Evolutionary conservation across 805 yeast genomes (phyloP), one percentile per base, ranked within the genome.

Genomic region (Candida schatavii): DNA sequence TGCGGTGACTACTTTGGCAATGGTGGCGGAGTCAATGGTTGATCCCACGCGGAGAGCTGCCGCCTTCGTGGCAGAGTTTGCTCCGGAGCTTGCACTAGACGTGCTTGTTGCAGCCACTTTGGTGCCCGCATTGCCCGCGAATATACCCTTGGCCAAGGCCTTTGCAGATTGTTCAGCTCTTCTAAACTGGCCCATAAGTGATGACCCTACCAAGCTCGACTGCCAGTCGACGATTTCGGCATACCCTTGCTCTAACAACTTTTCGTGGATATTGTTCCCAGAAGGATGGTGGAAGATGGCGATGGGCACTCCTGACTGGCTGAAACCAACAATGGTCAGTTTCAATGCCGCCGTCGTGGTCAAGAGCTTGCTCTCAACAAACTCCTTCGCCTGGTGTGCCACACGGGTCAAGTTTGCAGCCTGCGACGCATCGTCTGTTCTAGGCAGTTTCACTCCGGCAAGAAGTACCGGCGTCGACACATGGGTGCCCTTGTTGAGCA

Each of bases 161-260:
- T 74, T 80, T 13, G 91, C 93, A 1, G 69, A 56, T 46, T 72
- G 77, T 58, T 86, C 95, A 21, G 82, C 78, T 44, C 70, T 74
- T 55, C 95, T 77, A 41, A 85, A 71, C 27, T 58, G 56, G 2
- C 74, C 50, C 89, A 88, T 85, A 19, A 69, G 67, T 34, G 71
- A 63, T 9, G 88, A 66, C 4, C 96, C 96, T 43, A 88, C 66
- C 32, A 79, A 52, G 11, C 75, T 56, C 1, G 88, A 78, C 57
- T 88, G 96, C 88, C 91, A 83, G 58, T 88, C 95, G 20, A 81
- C 77, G 37, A 87, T 80, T 49, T 80, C 81, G 10, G 84, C 95
- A 23, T 83, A 70, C 9, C 96, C 96, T 42, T 70, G 72, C 43
- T 75, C 78, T 44, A 88, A 70, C 43, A 88, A 65, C 48, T 78